These are phyloP conservation scores for Boletus tylopilopsis DNA, from an alignment of 768 basidiomycete genomes.

Conservation along the genomic window DNA sequence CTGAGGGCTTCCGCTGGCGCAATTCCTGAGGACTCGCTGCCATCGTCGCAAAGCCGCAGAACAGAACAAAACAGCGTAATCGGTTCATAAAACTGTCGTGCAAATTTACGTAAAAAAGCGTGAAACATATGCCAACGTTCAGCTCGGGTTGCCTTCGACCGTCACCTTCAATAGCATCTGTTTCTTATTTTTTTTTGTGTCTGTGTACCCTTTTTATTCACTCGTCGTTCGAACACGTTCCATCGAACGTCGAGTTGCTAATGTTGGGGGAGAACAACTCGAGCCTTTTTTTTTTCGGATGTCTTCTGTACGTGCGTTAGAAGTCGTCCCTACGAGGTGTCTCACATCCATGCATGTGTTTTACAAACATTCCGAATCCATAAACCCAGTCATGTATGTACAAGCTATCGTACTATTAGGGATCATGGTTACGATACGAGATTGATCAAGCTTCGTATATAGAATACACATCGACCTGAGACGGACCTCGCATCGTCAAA, in stretches of 20 bases:
- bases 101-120: conserved; percentile 15
- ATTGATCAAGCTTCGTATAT: background rate
- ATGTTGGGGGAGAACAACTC: conserved; percentile 44
- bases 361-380: no score
- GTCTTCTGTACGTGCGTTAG: conserved; percentile 34
- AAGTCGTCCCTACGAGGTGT: conserved; percentile 62
- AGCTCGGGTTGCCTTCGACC: background rate
- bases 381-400: background rate
- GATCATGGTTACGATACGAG: background rate
- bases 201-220: conserved; percentile 39
- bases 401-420: conserved; percentile 4
- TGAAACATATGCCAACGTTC: background rate
- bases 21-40: conserved; percentile 19
- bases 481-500: background rate
- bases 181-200: background rate
- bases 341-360: conserved; percentile 44
- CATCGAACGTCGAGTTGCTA: conserved; percentile 51
- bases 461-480: no score
- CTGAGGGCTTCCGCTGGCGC: conserved; percentile 19
- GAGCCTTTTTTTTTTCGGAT: conserved; percentile 58
- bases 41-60: conserved; percentile 15
- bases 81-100: background rate
- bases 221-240: conserved; percentile 40
- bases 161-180: background rate
- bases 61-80: background rate